Percentiles rank a stretch among this genome's conserved stretches.
Conservation (phyloP, 331 rosid genomes). For the Malus hybrid region DNA sequence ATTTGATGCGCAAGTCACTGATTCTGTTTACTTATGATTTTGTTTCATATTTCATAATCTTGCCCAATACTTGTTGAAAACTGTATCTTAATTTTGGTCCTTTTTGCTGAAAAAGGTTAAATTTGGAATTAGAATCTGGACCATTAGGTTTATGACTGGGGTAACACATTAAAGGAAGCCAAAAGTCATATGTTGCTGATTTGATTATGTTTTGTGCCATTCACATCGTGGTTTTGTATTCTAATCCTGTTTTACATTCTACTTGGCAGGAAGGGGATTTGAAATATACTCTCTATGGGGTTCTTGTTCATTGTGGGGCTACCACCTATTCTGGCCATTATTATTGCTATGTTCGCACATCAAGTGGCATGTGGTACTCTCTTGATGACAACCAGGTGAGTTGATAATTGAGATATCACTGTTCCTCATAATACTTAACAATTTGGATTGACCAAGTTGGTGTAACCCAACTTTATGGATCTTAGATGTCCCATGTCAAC, state of each 20-base stretch:
- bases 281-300: constrained; percentile 89
- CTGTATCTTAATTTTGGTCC: not conserved
- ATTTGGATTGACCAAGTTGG: not conserved
- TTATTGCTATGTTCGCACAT: constrained; percentile 87
- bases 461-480: not conserved
- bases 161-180: not conserved
- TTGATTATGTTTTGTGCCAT: not conserved
- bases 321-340: constrained; percentile 93
- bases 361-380: constrained; percentile 87
- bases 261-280: constrained; percentile 60
- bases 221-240: not conserved
- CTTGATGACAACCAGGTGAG: constrained; percentile 85
- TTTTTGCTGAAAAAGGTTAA: not conserved
- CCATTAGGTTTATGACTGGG: not conserved
- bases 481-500: not conserved
- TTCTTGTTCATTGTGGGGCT: constrained; percentile 78
- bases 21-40: not conserved
- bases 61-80: not conserved
- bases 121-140: not conserved
- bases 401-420: not conserved
- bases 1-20: not conserved
- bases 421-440: not conserved
- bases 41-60: not conserved
- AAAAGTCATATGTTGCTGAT: not conserved
- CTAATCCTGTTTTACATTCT: not conserved